Evolutionary conservation across 148 eudicot genomes (phyloP).

Genomic region (Cornus controversa): DNA sequence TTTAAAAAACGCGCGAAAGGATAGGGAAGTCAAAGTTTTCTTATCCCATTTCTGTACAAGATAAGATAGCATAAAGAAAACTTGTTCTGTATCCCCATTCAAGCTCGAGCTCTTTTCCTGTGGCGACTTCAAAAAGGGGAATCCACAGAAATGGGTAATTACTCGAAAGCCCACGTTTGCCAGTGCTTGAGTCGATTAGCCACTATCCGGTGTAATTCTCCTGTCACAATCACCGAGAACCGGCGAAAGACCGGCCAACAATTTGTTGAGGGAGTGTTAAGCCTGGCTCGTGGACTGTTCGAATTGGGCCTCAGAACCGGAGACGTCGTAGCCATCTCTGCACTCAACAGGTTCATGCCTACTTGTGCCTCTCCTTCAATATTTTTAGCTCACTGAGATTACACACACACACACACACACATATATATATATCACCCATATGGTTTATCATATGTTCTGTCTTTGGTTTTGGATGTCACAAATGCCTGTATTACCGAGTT

Average conservation of each 20-base stretch:
- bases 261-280: conserved; percentile 53
- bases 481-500: too few species aligned
- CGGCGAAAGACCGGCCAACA: conserved; percentile 47
- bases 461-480: background rate
- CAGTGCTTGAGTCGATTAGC: conserved; percentile 69
- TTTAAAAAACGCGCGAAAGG: too few species aligned
- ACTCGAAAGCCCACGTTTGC: conserved; percentile 61
- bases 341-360: conserved; percentile 63
- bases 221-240: conserved; percentile 40
- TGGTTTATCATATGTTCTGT: too few species aligned
- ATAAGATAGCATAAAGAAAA: background rate
- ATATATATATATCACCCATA: too few species aligned
- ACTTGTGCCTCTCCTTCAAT: background rate
- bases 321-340: conserved; percentile 60
- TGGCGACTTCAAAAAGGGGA: background rate
- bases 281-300: conserved; percentile 48
- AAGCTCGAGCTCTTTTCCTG: background rate
- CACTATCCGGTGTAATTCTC: conserved; percentile 40
- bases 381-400: background rate
- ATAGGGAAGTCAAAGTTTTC: too few species aligned
- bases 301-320: conserved; percentile 49
- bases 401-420: too few species aligned
- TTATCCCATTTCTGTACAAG: background rate
- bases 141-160: conserved; percentile 9
- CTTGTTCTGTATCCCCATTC: background rate